Evolutionary conservation across 257 asterid genomes (phyloP).

Genomic region (Penstemon barbatus): DNA sequence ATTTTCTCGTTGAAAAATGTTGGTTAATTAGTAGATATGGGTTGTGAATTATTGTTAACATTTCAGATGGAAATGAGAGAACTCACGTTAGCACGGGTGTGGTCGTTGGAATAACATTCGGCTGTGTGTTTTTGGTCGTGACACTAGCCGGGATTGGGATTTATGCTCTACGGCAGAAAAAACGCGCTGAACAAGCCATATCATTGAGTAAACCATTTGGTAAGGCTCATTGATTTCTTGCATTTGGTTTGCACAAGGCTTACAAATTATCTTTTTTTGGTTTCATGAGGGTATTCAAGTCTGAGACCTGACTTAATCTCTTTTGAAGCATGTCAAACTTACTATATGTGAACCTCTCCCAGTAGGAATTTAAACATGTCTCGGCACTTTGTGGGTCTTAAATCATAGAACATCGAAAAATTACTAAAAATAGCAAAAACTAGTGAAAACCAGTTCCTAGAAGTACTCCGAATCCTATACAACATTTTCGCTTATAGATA

Average conservation of each 20-base stretch:
- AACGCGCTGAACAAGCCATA: conserved; percentile 83
- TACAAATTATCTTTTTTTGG: neutral
- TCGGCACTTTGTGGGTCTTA: too few relatives aligned
- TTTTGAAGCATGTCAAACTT: too few relatives aligned
- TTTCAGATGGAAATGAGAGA: conserved; percentile 50
- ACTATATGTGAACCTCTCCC: too few relatives aligned
- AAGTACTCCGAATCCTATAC: too few relatives aligned
- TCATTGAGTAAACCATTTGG: conserved; percentile 86
- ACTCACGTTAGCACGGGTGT: conserved; percentile 48
- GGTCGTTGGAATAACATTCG: conserved; percentile 68
- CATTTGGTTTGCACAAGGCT: neutral
- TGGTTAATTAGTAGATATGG: neutral
- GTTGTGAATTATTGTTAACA: conserved; percentile 1
- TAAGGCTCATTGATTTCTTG: conserved; percentile 27
- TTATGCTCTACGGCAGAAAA: conserved; percentile 75
- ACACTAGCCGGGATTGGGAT: conserved; percentile 60
- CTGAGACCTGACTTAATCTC: too few relatives aligned
- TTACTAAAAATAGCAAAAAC: too few relatives aligned
- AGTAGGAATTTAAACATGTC: too few relatives aligned
- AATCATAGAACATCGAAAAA: too few relatives aligned
- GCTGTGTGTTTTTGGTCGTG: conserved; percentile 60
- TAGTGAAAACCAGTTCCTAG: too few relatives aligned
- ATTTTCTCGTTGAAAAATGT: conserved; percentile 3
- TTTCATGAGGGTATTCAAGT: too few relatives aligned
- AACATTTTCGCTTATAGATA: too few relatives aligned